phyloP scores from a whole-genome alignment of 129 eudicot species.

The Saposhnikovia divaricata region DNA sequence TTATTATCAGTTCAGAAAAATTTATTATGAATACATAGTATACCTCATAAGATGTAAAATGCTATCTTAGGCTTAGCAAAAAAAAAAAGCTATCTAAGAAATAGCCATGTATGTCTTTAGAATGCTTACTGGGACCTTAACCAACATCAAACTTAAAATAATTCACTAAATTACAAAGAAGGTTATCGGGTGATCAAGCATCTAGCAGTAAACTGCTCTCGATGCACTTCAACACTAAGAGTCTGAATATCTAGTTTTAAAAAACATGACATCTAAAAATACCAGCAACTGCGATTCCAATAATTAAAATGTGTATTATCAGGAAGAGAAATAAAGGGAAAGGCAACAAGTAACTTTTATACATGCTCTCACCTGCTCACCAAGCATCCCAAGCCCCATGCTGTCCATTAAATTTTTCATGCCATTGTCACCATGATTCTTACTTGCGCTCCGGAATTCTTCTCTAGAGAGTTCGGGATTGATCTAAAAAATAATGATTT shows the following conservation, averaged over 20 bases:
- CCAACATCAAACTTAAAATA: neutral
- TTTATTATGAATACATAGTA: too few relatives aligned
- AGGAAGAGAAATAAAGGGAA: neutral
- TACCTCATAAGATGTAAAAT: neutral
- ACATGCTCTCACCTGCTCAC: constrained; percentile 46
- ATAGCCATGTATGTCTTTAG: neutral
- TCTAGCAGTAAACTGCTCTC: neutral
- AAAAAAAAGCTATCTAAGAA: neutral
- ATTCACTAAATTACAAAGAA: neutral
- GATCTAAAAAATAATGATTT: constrained; percentile 27
- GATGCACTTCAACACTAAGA: neutral
- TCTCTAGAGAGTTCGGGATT: constrained; percentile 53
- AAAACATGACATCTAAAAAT: neutral
- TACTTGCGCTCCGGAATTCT: constrained; percentile 43
- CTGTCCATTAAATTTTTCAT: constrained; percentile 46
- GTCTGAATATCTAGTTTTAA: neutral
- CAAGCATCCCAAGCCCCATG: constrained; percentile 80
- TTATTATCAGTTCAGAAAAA: neutral
- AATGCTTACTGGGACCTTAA: neutral
- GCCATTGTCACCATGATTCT: constrained; percentile 31
- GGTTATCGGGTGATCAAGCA: neutral
- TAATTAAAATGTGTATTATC: neutral
- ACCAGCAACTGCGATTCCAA: neutral
- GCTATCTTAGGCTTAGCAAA: neutral
- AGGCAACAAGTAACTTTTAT: neutral